Conservation (phyloP, 2,329 filamentous ascomycete genomes). For the Nannizziopsis arthrosporioides region DNA sequence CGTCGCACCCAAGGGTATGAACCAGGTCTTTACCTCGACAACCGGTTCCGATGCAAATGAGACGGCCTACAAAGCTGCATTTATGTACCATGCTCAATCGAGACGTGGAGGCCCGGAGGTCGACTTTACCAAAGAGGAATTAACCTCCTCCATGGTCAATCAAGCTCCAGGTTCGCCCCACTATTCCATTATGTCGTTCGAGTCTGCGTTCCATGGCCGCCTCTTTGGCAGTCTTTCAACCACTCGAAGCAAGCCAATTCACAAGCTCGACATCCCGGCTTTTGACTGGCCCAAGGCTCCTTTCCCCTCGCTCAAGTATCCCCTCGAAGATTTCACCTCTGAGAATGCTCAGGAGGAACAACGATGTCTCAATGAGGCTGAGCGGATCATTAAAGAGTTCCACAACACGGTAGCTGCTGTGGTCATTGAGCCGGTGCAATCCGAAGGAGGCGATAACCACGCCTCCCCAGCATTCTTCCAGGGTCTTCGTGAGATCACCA, state of each 20-base stretch:
- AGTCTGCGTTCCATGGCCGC: constrained; percentile 77
- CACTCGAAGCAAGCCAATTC: constrained; percentile 83
- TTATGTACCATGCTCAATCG: constrained; percentile 77
- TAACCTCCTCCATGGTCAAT: constrained; percentile 67
- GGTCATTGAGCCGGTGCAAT: constrained; percentile 82
- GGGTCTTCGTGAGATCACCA: constrained; percentile 66
- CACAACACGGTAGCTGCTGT: constrained; percentile 70
- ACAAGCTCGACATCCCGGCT: constrained; percentile 88
- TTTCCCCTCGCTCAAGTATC: constrained; percentile 78
- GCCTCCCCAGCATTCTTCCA: constrained; percentile 79
- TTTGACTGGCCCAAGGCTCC: constrained; percentile 90
- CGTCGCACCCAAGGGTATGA: constrained; percentile 68
- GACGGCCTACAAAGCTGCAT: constrained; percentile 87
- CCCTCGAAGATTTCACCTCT: constrained; percentile 62
- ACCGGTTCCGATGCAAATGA: constrained; percentile 89
- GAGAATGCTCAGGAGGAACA: constrained; percentile 77
- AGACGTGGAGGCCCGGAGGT: constrained; percentile 66
- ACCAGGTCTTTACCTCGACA: constrained; percentile 85
- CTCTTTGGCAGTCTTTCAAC: constrained; percentile 80
- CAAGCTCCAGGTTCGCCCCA: constrained; percentile 63
- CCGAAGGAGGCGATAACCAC: constrained; percentile 90
- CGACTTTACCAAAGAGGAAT: constrained; percentile 69
- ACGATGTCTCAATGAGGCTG: constrained; percentile 69
- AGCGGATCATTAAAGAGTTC: constrained; percentile 67
- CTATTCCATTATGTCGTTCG: constrained; percentile 81